Conservation (phyloP, 371 early-diverging fungal species). For the Syncephalastrum racemosum region DNA sequence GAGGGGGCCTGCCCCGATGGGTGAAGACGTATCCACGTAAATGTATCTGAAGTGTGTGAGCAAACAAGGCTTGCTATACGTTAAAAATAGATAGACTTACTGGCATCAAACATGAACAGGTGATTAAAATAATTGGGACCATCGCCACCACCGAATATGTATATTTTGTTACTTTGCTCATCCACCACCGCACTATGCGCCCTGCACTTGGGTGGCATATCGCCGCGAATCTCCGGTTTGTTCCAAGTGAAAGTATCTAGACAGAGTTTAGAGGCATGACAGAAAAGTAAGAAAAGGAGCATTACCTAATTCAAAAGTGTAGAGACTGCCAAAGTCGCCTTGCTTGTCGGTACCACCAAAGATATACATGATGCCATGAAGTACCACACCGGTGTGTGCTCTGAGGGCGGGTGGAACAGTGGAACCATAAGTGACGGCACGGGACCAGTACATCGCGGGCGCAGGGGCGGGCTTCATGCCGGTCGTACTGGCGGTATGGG, state of each 20-base stretch:
- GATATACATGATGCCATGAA: slow-evolving; percentile 75
- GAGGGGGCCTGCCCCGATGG: slow-evolving; percentile 59
- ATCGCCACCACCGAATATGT: slow-evolving; percentile 86
- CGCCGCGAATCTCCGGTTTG: slow-evolving; percentile 64
- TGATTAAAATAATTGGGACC: slow-evolving; percentile 83
- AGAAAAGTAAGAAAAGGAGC: neutral
- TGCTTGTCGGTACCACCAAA: slow-evolving; percentile 84
- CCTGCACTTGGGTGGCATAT: slow-evolving; percentile 71
- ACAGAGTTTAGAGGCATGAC: neutral
- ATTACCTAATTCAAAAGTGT: slow-evolving; percentile 77
- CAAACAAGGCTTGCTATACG: neutral
- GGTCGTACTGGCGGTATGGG: neutral
- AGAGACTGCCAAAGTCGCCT: slow-evolving; percentile 72
- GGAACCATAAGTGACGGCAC: slow-evolving; percentile 60
- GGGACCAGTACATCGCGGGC: slow-evolving; percentile 88
- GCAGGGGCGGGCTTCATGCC: slow-evolving; percentile 51
- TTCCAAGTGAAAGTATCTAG: slow-evolving; percentile 83
- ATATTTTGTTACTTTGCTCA: slow-evolving; percentile 56
- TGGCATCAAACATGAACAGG: slow-evolving; percentile 30
- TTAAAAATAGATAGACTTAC: slow-evolving; percentile 3
- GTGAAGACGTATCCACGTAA: slow-evolving; percentile 62
- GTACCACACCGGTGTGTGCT: slow-evolving; percentile 77
- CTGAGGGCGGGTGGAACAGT: slow-evolving; percentile 64
- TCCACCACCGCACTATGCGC: slow-evolving; percentile 80
- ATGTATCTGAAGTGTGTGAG: slow-evolving; percentile 23